These are phyloP conservation scores for Eremothecium gossypii DNA, from an alignment of 1,139 yeast genomes.

Conservation along the genomic window DNA sequence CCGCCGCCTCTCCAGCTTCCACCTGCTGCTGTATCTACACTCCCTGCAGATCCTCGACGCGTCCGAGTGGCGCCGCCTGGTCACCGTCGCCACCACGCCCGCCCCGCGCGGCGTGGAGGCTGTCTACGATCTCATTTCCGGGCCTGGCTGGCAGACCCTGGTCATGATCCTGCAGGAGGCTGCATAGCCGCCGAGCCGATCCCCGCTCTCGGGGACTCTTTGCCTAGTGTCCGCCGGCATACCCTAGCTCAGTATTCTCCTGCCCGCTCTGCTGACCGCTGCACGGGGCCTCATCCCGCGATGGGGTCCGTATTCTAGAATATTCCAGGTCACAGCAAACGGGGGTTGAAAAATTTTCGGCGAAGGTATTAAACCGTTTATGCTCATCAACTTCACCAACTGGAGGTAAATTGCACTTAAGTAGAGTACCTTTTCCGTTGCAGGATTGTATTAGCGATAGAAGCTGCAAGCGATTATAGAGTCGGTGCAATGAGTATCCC, in stretches of 20 bases:
- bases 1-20: constrained; percentile 57
- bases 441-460: background rate
- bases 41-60: constrained; percentile 44
- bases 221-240: no score
- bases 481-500: constrained; percentile 60
- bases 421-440: no score
- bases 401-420: background rate
- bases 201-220: no score
- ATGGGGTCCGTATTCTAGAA: constrained; percentile 8
- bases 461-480: no score
- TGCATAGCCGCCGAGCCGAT: constrained; percentile 1
- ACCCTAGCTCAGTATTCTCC: no score
- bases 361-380: background rate
- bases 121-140: constrained; percentile 39
- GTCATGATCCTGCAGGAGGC: constrained; percentile 28
- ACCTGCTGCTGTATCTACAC: constrained; percentile 51
- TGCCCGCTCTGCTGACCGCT: no score
- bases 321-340: constrained; percentile 5
- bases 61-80: constrained; percentile 42
- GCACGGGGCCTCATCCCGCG: background rate
- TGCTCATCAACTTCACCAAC: background rate
- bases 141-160: constrained; percentile 31
- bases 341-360: constrained; percentile 1
- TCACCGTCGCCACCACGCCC: constrained; percentile 34
- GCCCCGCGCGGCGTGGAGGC: constrained; percentile 40